Evolutionary conservation across 192 early-diverging fungal species (phyloP), one percentile per base, ranked within the genome.

Genomic region (Coemansia sp.): DNA sequence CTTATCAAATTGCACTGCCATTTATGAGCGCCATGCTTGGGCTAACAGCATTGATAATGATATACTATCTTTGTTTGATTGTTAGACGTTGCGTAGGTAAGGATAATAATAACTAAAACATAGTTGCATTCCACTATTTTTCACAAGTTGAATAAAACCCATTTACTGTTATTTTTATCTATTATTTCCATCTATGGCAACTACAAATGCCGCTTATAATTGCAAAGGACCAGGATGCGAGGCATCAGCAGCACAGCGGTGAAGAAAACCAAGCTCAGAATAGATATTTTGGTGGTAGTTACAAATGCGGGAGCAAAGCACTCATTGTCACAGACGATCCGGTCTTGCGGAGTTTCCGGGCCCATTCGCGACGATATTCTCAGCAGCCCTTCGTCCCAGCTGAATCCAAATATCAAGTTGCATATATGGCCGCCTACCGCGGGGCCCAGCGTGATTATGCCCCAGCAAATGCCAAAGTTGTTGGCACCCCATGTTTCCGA

Each of bases 371-470:
- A 43, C 34, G 52, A 57, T 20, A 72, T 69, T 6, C 53, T 50
- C 14, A 15, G 40, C 51, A 59, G 36, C 17, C 60, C 69, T 6
- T 75, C 64, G 18, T 88, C 86, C 58, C 80, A 84, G 34, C 76
- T 71, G 28, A 63, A 70, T 7, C 86, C 86, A 56, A 86, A 86
- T 9, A 86, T 52, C 42, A 85, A 42, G 53, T 84, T 86, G 59
- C 82, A 86, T 8, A 83, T 20, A 26, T 85, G 86, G 3, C 83
- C 84, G 40, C 86, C 86, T 7, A 88, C 40, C 2, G 86, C 84
- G 0, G 80, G 76, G 34, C 79, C 81, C 53, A 84, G 62, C 21
- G 80, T 80, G 21, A 84, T 76, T 45, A 80, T 64, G 32, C 84
- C 82, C 84, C 83, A 85, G 61, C 66, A 75, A 9, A 69, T 53